These are phyloP conservation scores for Trichoderma breve DNA, from an alignment of 2,329 filamentous ascomycete genomes.

Conservation along the genomic window DNA sequence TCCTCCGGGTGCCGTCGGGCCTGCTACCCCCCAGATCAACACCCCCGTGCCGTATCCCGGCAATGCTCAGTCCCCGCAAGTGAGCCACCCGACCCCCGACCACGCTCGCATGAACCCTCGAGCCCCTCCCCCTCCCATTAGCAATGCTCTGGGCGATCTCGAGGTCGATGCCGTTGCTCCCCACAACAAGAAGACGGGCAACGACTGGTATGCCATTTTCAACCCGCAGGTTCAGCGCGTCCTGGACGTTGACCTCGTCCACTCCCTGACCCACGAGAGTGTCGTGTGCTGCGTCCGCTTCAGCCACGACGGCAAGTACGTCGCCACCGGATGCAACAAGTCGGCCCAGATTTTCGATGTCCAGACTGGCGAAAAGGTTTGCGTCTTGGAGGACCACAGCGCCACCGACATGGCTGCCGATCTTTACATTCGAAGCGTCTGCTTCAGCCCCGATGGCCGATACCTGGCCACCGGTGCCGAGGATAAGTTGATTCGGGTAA, in stretches of 20 bases:
- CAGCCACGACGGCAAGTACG: conserved; percentile 90
- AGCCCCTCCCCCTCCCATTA: conserved; percentile 48
- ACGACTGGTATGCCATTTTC: conserved; percentile 96
- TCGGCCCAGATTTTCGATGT: conserved; percentile 99
- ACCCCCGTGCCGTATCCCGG: conserved; percentile 84
- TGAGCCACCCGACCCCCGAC: conserved; percentile 78
- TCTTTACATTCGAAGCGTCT: conserved; percentile 95
- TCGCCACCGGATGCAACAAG: conserved; percentile 94
- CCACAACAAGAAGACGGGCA: conserved; percentile 82
- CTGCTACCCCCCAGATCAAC: conserved; percentile 89
- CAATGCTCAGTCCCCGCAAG: conserved; percentile 77
- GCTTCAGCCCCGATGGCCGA: conserved; percentile 94
- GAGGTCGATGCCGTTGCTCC: conserved; percentile 82
- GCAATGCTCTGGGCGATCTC: conserved; percentile 74
- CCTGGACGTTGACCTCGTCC: conserved; percentile 89
- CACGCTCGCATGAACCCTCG: conserved; percentile 56
- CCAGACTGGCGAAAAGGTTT: conserved; percentile 79
- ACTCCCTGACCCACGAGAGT: conserved; percentile 89
- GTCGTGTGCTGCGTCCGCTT: conserved; percentile 98
- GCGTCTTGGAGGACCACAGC: conserved; percentile 82
- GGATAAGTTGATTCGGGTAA: conserved; percentile 92
- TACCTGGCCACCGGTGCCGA: conserved; percentile 95
- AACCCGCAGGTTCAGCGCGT: conserved; percentile 87
- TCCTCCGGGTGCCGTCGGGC: conserved; percentile 60
- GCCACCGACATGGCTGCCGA: conserved; percentile 80